phyloP scores from a whole-genome alignment of 2,329 filamentous ascomycete genomes.

The Pseudocercospora macadamiae region DNA sequence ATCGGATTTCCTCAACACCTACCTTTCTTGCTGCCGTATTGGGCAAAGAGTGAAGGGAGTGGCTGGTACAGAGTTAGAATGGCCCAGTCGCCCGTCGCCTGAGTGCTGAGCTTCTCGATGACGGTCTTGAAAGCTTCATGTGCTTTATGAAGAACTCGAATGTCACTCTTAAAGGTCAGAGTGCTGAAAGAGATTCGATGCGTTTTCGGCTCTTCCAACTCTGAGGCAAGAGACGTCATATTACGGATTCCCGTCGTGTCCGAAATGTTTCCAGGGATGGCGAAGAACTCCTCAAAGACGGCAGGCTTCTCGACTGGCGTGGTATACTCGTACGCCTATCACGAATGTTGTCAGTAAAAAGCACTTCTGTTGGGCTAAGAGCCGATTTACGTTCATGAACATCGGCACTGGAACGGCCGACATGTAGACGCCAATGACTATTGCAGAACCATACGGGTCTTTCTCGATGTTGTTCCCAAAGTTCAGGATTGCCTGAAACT shows the following conservation, averaged over 20 bases:
- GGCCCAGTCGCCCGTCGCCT: constrained; percentile 12
- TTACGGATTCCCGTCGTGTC: constrained; percentile 24
- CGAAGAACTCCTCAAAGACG: constrained; percentile 23
- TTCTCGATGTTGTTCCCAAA: constrained; percentile 20
- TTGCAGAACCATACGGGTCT: constrained; percentile 20
- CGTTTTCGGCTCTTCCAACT: constrained; percentile 20
- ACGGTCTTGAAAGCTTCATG: constrained; percentile 18
- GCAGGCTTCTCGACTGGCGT: constrained; percentile 16
- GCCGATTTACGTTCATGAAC: constrained; percentile 16
- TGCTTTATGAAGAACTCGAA: constrained; percentile 20
- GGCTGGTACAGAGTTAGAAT: constrained; percentile 21
- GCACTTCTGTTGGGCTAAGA: no score
- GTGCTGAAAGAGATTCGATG: constrained; percentile 21
- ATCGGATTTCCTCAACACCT: background rate
- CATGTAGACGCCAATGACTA: constrained; percentile 17
- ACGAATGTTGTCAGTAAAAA: background rate
- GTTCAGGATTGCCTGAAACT: constrained; percentile 19
- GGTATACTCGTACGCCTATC: constrained; percentile 20
- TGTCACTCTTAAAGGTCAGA: constrained; percentile 23
- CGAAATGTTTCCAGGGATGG: constrained; percentile 19
- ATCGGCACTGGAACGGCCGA: constrained; percentile 12
- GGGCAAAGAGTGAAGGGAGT: constrained; percentile 36
- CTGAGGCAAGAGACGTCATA: constrained; percentile 22
- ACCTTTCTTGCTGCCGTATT: constrained; percentile 34
- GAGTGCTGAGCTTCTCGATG: constrained; percentile 3